Conservation (phyloP, 257 asterid species). For the Euphrasia confusa region DNA sequence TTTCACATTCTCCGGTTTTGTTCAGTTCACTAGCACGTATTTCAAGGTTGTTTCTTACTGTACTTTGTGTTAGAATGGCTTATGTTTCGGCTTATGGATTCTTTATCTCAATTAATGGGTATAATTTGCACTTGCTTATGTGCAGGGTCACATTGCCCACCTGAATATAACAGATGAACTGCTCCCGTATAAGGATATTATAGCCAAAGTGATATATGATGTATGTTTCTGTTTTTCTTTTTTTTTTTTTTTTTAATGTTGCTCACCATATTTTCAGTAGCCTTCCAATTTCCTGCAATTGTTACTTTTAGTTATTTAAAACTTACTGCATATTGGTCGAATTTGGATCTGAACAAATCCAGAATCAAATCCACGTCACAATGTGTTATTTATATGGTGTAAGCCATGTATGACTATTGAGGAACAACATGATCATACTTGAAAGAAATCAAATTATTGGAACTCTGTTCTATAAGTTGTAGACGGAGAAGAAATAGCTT, state of each 20-base stretch:
- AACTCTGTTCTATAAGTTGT: too few species aligned
- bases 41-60: background rate
- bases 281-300: conserved; percentile 12
- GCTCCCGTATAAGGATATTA: background rate
- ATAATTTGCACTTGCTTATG: conserved; percentile 14
- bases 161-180: conserved; percentile 29
- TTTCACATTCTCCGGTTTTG: conserved; percentile 5
- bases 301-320: conserved; percentile 10
- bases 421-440: background rate
- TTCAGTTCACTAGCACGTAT: background rate
- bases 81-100: conserved; percentile 16
- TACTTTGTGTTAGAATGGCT: background rate
- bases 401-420: conserved; percentile 5
- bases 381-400: conserved; percentile 8
- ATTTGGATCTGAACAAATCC: background rate
- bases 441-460: background rate
- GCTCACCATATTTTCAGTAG: background rate
- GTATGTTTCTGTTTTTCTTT: background rate
- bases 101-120: conserved; percentile 27
- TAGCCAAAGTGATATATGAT: background rate
- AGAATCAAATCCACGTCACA: conserved; percentile 16
- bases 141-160: conserved; percentile 98
- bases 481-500: too few species aligned
- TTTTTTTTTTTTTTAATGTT: conserved; percentile 1
- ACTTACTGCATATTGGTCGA: conserved; percentile 11